Base-by-base conservation (phyloP, 495 filamentous ascomycete genomes). In the Pyrenopolyporus hunteri region DNA sequence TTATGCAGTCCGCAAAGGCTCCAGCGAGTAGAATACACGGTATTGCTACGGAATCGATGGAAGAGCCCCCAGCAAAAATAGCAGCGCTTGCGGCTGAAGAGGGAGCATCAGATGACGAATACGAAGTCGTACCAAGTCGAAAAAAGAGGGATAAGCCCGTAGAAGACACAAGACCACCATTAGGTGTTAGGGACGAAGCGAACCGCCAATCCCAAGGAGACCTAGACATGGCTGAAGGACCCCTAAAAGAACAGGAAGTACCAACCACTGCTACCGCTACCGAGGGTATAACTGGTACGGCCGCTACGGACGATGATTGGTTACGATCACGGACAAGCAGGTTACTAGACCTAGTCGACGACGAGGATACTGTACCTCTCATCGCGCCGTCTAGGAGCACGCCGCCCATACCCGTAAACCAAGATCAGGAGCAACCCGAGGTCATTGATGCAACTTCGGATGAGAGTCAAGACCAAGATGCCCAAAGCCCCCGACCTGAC, bases 261-360 rank as follows among this genome's bases (percentile, higher is more conserved):
- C 52, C 45, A n/a, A 17, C n/a, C 45, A 22, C 52, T 11, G 9
- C 50, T 20, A 43, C 25, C 11, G 26, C 26, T 37, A 36, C 37
- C 0, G 58, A 51, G n/a, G 14, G 40, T 14, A 25, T 37, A 1
- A 16, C 47, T 3, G 26, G 16, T 13, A 61, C 48, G 9, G 68
- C 75, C 44, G 78, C 83, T 16, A 87, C 87, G 8, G 95, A 98
- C 70, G 82, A 84, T 39, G 94, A 99, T 70, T 99, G 94, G 94
- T 80, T 97, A 44, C 87, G 94, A 33, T 95, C 90, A 33, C 87
- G 90, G 62, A 97, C 92, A n/a, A 97, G 87, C 71, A 85, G 95
- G 62, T 74, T 97, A 40, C 80, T 98, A 29, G 95, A 92, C 68
- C 76, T 98, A 16, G 78, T 90, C 16, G 91, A 93, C 46, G 79